Percentiles rank a stretch among this genome's conserved stretches.
Evolutionary conservation across 2,329 filamentous ascomycete genomes (phyloP).

Genomic region (Coniella vitis): DNA sequence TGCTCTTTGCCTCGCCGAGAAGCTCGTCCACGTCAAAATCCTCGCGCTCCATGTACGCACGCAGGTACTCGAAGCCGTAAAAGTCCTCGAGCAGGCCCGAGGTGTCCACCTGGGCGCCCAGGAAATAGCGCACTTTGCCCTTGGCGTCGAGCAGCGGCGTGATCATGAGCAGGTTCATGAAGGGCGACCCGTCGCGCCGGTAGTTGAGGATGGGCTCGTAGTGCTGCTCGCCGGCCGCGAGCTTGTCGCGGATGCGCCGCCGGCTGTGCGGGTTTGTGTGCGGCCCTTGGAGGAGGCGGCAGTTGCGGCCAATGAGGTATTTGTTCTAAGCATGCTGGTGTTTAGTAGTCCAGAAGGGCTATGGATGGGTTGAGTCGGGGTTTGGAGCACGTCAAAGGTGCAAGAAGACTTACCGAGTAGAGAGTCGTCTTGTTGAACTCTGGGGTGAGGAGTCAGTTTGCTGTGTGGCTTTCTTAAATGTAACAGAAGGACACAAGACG

Average conservation of each 20-base stretch:
- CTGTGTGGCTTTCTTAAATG: conserved; percentile 45
- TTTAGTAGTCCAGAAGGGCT: no score
- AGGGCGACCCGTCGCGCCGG: conserved; percentile 67
- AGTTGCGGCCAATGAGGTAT: conserved; percentile 72
- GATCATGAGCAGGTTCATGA: conserved; percentile 72
- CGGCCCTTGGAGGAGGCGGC: conserved; percentile 71
- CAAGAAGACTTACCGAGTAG: conserved; percentile 1
- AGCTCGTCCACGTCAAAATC: no score
- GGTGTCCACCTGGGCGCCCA: conserved; percentile 67
- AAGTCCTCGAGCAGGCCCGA: conserved; percentile 61
- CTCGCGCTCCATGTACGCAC: conserved; percentile 36
- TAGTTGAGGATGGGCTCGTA: conserved; percentile 73
- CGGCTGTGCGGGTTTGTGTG: conserved; percentile 60
- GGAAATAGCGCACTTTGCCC: conserved; percentile 58
- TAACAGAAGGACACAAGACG: background rate
- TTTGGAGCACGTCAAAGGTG: no score
- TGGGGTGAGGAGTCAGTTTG: conserved; percentile 26
- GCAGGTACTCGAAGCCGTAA: conserved; percentile 57
- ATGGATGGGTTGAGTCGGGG: no score
- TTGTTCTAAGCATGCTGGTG: no score
- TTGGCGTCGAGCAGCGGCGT: conserved; percentile 63
- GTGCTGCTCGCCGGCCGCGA: conserved; percentile 62
- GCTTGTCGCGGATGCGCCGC: conserved; percentile 51
- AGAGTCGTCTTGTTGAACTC: no score
- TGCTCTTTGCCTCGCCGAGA: no score